Percentiles rank a stretch among this genome's conserved stretches.
Conservation (phyloP, 805 yeast genomes). For the Wickerhamiella lipophila region DNA sequence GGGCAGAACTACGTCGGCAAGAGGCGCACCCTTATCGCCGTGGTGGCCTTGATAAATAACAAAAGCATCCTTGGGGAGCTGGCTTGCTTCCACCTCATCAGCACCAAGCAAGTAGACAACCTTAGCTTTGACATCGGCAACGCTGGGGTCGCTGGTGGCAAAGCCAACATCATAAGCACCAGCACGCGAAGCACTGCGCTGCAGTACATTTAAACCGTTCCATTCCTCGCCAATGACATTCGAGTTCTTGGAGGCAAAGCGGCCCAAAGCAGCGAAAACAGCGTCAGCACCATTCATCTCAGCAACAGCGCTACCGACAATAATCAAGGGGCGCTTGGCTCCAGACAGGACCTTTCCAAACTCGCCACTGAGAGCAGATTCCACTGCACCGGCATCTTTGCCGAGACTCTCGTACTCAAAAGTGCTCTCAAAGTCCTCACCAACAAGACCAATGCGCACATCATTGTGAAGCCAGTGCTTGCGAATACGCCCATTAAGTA, state of each 20-base stretch:
- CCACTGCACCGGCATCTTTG: conserved; percentile 41
- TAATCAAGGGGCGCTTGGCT: conserved; percentile 65
- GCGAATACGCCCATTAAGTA: conserved; percentile 70
- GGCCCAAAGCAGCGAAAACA: conserved; percentile 40
- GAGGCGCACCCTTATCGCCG: conserved; percentile 79
- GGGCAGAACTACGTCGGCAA: conserved; percentile 77
- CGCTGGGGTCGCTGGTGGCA: conserved; percentile 38
- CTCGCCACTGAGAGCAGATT: conserved; percentile 49
- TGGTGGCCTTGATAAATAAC: conserved; percentile 87
- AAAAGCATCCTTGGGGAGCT: conserved; percentile 72
- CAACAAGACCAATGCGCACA: conserved; percentile 54
- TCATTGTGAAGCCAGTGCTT: conserved; percentile 63
- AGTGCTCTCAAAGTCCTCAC: conserved; percentile 67
- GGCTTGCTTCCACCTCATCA: conserved; percentile 57
- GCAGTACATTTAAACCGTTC: conserved; percentile 72
- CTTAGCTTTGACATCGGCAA: conserved; percentile 45
- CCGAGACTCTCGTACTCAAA: conserved; percentile 57
- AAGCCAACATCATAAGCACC: conserved; percentile 83
- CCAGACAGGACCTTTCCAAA: conserved; percentile 52
- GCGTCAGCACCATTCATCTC: conserved; percentile 54
- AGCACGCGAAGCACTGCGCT: conserved; percentile 76
- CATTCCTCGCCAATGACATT: conserved; percentile 59
- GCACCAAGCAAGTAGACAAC: conserved; percentile 73
- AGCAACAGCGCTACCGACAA: conserved; percentile 68
- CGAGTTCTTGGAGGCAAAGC: conserved; percentile 42